A percentile compares a stretch with the other conserved stretches of the same genome.
These are phyloP conservation scores for Talaromyces trachyspermus DNA, from an alignment of 495 filamentous ascomycete species.

Conservation along the genomic window DNA sequence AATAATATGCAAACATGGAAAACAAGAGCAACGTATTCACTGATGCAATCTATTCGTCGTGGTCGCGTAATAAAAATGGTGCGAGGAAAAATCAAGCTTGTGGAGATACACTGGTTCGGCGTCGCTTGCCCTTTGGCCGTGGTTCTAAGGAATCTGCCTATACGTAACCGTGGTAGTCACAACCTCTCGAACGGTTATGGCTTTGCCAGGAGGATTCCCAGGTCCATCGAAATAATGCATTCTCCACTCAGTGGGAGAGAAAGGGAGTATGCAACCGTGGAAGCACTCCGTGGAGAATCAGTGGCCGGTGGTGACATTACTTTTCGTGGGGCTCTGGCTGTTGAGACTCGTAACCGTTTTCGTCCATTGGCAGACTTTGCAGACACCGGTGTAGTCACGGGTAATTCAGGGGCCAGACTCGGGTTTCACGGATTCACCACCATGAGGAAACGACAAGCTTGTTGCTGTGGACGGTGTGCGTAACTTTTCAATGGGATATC, in stretches of 20 bases:
- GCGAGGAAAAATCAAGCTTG: too few species aligned
- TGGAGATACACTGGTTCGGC: neutral
- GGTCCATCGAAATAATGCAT: conserved; percentile 29
- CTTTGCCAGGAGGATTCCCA: conserved; percentile 21
- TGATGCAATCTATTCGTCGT: too few species aligned
- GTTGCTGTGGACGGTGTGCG: conserved; percentile 32
- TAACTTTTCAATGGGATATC: conserved; percentile 21
- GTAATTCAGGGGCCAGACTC: conserved; percentile 30
- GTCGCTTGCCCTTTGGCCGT: conserved; percentile 21
- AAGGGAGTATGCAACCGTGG: conserved; percentile 28
- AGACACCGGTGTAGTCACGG: conserved; percentile 14
- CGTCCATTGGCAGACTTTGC: conserved; percentile 19
- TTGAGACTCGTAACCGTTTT: conserved; percentile 37
- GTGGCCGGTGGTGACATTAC: conserved; percentile 18
- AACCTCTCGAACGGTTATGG: conserved; percentile 41
- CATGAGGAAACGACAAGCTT: conserved; percentile 23
- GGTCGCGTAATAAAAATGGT: too few species aligned
- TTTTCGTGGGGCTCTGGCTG: conserved; percentile 7
- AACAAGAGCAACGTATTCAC: too few species aligned
- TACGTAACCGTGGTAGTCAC: conserved; percentile 44
- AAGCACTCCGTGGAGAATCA: conserved; percentile 25
- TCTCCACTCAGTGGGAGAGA: conserved; percentile 34
- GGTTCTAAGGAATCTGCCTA: conserved; percentile 34
- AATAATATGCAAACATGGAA: too few species aligned
- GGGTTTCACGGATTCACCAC: conserved; percentile 16